Conservation (phyloP, 1,284 basidiomycete genomes). For the Irpex rosettiformis region DNA sequence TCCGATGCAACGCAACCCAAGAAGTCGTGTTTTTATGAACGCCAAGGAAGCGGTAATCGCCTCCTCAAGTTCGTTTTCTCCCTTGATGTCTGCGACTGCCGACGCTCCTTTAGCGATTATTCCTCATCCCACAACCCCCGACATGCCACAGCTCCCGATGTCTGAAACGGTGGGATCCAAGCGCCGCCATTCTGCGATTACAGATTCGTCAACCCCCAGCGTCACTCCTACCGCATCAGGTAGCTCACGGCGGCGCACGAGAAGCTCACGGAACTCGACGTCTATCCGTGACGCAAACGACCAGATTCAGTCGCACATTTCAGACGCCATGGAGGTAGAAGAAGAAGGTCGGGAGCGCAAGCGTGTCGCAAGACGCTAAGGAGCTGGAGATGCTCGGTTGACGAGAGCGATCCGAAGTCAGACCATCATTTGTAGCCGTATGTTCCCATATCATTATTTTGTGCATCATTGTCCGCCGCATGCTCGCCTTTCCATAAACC, state of each 20-base stretch:
- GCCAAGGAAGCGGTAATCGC: conserved; percentile 7
- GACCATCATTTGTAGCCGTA: background rate
- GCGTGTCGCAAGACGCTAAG: conserved; percentile 33
- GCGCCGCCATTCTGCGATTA: conserved; percentile 9
- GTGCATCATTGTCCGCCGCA: background rate
- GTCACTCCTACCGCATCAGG: background rate
- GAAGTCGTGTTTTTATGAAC: conserved; percentile 4
- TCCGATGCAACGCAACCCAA: background rate
- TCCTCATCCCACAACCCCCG: conserved; percentile 1
- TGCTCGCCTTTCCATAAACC: background rate
- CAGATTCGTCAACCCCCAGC: conserved; percentile 3
- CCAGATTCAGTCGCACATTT: conserved; percentile 11
- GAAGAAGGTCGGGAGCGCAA: conserved; percentile 38
- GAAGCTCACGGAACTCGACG: conserved; percentile 11
- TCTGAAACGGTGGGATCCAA: conserved; percentile 5
- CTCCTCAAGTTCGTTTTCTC: background rate
- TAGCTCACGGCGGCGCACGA: conserved; percentile 9
- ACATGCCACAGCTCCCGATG: background rate
- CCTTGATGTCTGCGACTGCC: conserved; percentile 15
- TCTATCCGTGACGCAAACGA: conserved; percentile 17
- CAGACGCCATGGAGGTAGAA: conserved; percentile 36
- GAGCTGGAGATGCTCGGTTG: background rate
- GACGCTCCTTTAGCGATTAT: conserved; percentile 25
- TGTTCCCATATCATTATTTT: background rate
- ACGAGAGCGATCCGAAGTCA: background rate